Evolutionary conservation across 2,329 filamentous ascomycete genomes (phyloP), one percentile per base, ranked within the genome.

Genomic region (Incumbomyces delicatus): DNA sequence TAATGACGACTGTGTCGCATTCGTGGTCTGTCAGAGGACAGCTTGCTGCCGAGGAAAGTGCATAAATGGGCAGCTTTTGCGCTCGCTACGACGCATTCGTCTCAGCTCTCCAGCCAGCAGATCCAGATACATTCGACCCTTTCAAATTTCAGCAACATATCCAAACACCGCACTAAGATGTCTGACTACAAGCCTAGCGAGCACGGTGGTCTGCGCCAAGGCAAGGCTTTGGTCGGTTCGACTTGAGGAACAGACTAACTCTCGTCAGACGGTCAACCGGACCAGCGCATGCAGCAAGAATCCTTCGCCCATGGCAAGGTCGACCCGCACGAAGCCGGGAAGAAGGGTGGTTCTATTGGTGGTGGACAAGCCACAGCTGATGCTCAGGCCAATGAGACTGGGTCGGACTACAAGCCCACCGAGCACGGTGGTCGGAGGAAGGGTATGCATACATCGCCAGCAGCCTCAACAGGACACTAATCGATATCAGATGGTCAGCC

Each of bases 251-350:
- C 8, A 4, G 22, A 27, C 8, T 27, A 27, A 27, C 35, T 18
- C 16, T 20, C 5, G 6, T 35, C 35, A 18, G 20, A 38, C 14
- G 20, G 13, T 13, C 20, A 13, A 10, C 12, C 20, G 29, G 38
- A 41, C 38, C 11, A 22, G 17, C 16, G 38, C 20, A 30, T 41
- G 17, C 38, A 41, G 13, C 38, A 41, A 16, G 38, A 41, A 10
- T 27, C 17, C 38, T 46, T 46, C 27, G 44, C 44, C 35, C 34
- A 46, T 41, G 44, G 44, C 44, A 46, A 46, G 35, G 44, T 46
- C 30, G 44, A 46, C 30, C 44, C 1, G 64, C 59, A 31, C 65
- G 58, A 5, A 73, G 73, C 47, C 54, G 53, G 46, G 54, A 54
- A 61, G 20, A 60, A 54, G 2, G 57, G 52, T 12, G 55, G 53